Base-by-base conservation (phyloP, 192 early-diverging fungal species). In the Umbelopsis sp. region DNA sequence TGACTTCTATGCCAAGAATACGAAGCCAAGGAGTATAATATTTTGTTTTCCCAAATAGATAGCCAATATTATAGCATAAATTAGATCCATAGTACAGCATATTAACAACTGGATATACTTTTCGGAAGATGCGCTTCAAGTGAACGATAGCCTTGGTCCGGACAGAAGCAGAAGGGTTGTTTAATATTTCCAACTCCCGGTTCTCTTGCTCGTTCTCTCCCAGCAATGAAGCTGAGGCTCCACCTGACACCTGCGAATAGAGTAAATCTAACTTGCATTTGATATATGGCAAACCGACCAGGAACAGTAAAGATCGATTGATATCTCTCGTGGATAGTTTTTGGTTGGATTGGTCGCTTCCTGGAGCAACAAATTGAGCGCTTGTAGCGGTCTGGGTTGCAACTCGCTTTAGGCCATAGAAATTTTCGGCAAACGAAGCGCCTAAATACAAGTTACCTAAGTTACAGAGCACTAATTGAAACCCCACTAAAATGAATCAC, bases 371-470 rank as follows among this genome's bases (percentile, higher is more conserved):
- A 7, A 73, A 43, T 38, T 65, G 65, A 22, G 31, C 36, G 9
- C 2, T 44, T 67, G 81, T 53, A 36, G 79, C 70, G 53, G 68
- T 83, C 73, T 77, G 74, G 45, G 84, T 77, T 7, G 88, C 83
- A 25, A 89, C 87, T 62, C 96, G 81, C 79, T 93, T 94, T 25
- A 92, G 75, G 5, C 95, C 95, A 79, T 97, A 97, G 82, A 97
- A 96, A 80, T 93, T 90, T 79, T 97, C 96, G n/a, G 93, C 87
- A 78, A 94, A 94, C 14, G 93, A 93, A 0, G 83, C 90, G 54
- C 88, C 90, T 90, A 74, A 20, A 16, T 36, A 71, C 21, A 24
- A 53, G 38, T n/a, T 3, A 44, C 34, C 65, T 41, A 44, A 53
- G 45, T 68, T 20, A 65, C 4, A 71, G 12, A 16, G 67, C 62